Percentiles rank a stretch among this genome's conserved stretches.
Conservation (phyloP, 306 rosid genomes). For the Vigna mungo region DNA sequence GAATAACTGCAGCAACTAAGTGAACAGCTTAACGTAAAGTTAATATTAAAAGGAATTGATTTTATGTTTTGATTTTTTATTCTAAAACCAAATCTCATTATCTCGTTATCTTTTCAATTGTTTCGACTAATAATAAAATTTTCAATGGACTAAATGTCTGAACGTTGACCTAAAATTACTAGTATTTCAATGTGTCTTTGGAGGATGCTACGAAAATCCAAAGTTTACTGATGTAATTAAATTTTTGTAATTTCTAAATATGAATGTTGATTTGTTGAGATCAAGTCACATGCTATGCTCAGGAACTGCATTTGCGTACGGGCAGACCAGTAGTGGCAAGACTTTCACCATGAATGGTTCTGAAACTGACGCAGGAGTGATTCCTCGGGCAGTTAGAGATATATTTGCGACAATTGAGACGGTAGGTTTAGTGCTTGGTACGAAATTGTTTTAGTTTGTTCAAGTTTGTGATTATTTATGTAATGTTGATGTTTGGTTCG, state of each 20-base stretch:
- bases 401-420: slow-evolving; percentile 72
- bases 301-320: slow-evolving; percentile 99
- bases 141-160: neutral
- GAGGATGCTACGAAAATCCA: neutral
- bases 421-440: slow-evolving; percentile 47
- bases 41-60: neutral
- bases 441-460: slow-evolving; percentile 5
- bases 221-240: neutral
- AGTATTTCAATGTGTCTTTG: neutral
- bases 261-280: slow-evolving; percentile 37
- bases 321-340: slow-evolving; percentile 99
- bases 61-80: neutral
- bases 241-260: neutral
- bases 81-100: neutral
- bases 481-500: slow-evolving; percentile 32
- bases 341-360: slow-evolving; percentile 98
- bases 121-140: neutral
- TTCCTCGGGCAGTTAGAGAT: slow-evolving; percentile 81
- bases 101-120: neutral
- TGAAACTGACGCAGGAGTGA: slow-evolving; percentile 80
- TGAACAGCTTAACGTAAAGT: neutral
- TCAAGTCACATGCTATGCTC: slow-evolving; percentile 21
- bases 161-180: neutral
- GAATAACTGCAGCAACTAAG: neutral
- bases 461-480: neutral